Conservation (phyloP, 1,284 basidiomycete genomes). For the Cryptococcus depauperatus region DNA sequence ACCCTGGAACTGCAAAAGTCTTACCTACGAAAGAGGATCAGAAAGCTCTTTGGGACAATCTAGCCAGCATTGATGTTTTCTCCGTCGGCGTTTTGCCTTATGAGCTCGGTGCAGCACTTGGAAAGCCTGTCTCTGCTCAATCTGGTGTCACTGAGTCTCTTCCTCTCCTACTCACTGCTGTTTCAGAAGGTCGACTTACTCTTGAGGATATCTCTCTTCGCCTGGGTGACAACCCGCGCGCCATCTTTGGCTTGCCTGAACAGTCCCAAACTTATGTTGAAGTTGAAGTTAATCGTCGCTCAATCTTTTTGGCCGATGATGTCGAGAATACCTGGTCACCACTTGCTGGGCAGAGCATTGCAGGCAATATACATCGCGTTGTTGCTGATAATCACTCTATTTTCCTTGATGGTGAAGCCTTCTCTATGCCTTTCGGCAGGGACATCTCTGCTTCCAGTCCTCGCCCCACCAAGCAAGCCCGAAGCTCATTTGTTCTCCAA, state of each 20-base stretch:
- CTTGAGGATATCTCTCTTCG: conserved; percentile 73
- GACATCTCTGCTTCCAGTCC: conserved; percentile 69
- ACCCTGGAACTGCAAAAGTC: conserved; percentile 56
- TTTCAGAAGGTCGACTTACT: conserved; percentile 68
- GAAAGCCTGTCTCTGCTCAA: conserved; percentile 58
- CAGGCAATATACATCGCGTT: conserved; percentile 62
- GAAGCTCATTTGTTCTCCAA: conserved; percentile 39
- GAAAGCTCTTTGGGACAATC: conserved; percentile 74
- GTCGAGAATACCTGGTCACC: conserved; percentile 70
- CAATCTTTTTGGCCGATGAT: conserved; percentile 49
- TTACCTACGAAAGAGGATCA: conserved; percentile 69
- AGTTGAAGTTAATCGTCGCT: conserved; percentile 74
- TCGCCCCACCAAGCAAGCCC: conserved; percentile 31
- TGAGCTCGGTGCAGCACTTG: conserved; percentile 61
- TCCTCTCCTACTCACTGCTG: conserved; percentile 79
- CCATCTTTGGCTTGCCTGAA: conserved; percentile 84
- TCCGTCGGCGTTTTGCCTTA: conserved; percentile 82
- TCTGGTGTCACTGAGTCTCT: conserved; percentile 84
- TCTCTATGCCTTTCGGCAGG: conserved; percentile 59
- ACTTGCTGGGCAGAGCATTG: conserved; percentile 65
- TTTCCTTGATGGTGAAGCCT: conserved; percentile 73
- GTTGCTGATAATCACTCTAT: conserved; percentile 85
- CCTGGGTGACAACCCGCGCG: conserved; percentile 82
- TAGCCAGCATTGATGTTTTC: conserved; percentile 83
- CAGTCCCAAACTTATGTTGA: conserved; percentile 84